Percentiles rank a stretch among this genome's conserved stretches.
These are phyloP conservation scores for Perkinsus chesapeaki DNA, from an alignment of 169 alveolate genomes.

Conservation along the genomic window DNA sequence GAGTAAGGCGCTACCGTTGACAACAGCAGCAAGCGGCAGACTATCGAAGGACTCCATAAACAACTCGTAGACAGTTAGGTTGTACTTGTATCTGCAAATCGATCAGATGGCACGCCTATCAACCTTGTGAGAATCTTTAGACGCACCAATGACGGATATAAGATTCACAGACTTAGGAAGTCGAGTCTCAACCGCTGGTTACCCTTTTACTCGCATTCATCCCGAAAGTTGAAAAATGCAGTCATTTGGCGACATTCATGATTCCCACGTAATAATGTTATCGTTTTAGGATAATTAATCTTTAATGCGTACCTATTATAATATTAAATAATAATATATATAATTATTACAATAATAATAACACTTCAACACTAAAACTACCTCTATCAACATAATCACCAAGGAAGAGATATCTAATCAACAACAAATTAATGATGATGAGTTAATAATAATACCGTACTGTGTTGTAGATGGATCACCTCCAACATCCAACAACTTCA, in stretches of 20 bases:
- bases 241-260: conserved; percentile 97
- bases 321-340: too few relatives aligned
- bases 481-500: conserved; percentile 68
- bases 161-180: too few relatives aligned
- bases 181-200: too few relatives aligned
- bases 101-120: too few relatives aligned
- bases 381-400: conserved; percentile 98
- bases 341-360: conserved; percentile 61
- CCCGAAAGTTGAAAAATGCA: conserved; percentile 89
- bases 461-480: conserved; percentile 67
- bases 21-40: conserved; percentile 53
- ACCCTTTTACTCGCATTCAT: conserved; percentile 79
- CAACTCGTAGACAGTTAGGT: conserved; percentile 75
- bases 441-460: conserved; percentile 3
- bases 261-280: conserved; percentile 88
- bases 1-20: conserved; percentile 22
- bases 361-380: conserved; percentile 80
- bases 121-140: too few relatives aligned
- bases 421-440: not conserved
- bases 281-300: conserved; percentile 63
- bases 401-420: conserved; percentile 76
- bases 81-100: conserved; percentile 68
- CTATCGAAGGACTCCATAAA: conserved; percentile 84
- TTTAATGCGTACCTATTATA: conserved; percentile 12
- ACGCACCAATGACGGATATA: too few relatives aligned